A percentile compares a stretch with the other conserved stretches of the same genome.
Conservation (phyloP, 176 grass and related monocot species). For the Ensete glaucum region DNA sequence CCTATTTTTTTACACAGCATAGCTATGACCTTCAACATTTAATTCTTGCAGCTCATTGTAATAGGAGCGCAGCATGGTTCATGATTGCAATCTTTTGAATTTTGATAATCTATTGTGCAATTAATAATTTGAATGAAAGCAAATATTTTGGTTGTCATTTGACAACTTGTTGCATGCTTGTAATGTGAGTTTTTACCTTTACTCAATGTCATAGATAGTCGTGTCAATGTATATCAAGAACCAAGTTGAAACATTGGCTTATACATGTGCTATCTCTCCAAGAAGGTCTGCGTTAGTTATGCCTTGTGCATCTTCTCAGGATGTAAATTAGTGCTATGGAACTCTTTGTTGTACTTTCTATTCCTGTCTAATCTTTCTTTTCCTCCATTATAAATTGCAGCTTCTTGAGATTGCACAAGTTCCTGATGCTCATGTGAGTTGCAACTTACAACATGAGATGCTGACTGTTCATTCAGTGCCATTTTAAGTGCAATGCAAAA, state of each 20-base stretch:
- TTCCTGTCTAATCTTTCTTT: not conserved
- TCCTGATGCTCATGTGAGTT: slow-evolving; percentile 94
- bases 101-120: too few relatives aligned
- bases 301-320: not conserved
- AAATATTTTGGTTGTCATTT: too few relatives aligned
- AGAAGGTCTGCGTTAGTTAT: not conserved
- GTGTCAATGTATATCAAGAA: not conserved
- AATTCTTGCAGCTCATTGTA: too few relatives aligned
- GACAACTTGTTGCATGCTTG: not conserved
- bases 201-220: not conserved
- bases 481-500: not conserved
- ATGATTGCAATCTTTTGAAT: too few relatives aligned
- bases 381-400: slow-evolving; percentile 25
- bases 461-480: slow-evolving; percentile 6
- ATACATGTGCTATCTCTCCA: slow-evolving; percentile 4
- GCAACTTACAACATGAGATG: not conserved
- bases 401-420: slow-evolving; percentile 99
- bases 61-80: too few relatives aligned
- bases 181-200: not conserved
- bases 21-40: too few relatives aligned
- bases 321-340: not conserved
- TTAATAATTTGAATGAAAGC: too few relatives aligned
- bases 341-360: not conserved
- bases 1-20: too few relatives aligned
- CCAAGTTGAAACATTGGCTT: slow-evolving; percentile 1